phyloP scores from a whole-genome alignment of 2,329 filamentous ascomycete species.

The Ceratocystis cacaofunesta region DNA sequence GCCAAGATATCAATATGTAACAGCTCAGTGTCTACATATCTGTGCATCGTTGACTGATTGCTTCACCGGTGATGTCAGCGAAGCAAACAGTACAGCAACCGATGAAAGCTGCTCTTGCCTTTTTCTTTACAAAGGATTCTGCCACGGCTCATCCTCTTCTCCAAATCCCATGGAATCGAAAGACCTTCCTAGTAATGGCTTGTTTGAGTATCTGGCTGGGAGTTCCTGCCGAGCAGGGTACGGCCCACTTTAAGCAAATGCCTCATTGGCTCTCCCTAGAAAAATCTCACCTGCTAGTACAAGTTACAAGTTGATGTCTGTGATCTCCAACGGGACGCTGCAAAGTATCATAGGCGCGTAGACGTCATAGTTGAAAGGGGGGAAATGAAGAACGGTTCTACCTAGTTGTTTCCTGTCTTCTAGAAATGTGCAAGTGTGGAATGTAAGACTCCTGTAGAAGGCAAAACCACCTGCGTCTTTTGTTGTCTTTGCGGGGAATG shows the following conservation, averaged over 20 bases:
- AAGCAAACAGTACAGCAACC: not conserved
- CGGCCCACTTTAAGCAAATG: not conserved
- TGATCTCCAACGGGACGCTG: not conserved
- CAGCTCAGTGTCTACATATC: too few species aligned
- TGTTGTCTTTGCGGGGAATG: slow-evolving; percentile 9
- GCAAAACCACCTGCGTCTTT: not conserved
- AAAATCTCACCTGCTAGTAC: not conserved
- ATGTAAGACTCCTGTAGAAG: not conserved
- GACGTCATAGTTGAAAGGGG: not conserved
- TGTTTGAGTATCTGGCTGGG: not conserved
- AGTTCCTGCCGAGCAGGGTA: not conserved
- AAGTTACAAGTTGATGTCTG: not conserved
- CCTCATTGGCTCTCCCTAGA: not conserved
- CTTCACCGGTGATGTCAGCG: not conserved
- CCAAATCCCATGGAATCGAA: not conserved
- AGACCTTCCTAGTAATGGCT: not conserved
- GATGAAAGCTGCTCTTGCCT: not conserved
- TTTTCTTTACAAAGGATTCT: slow-evolving; percentile 1
- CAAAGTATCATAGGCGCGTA: not conserved
- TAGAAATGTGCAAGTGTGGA: not conserved
- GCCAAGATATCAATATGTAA: too few species aligned
- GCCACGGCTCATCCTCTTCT: slow-evolving; percentile 1
- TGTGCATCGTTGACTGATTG: too few species aligned
- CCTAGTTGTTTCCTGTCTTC: not conserved
- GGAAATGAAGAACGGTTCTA: not conserved